These are phyloP conservation scores for Brasilioporus rufonigricans DNA, from an alignment of 768 basidiomycete species.

Conservation along the genomic window DNA sequence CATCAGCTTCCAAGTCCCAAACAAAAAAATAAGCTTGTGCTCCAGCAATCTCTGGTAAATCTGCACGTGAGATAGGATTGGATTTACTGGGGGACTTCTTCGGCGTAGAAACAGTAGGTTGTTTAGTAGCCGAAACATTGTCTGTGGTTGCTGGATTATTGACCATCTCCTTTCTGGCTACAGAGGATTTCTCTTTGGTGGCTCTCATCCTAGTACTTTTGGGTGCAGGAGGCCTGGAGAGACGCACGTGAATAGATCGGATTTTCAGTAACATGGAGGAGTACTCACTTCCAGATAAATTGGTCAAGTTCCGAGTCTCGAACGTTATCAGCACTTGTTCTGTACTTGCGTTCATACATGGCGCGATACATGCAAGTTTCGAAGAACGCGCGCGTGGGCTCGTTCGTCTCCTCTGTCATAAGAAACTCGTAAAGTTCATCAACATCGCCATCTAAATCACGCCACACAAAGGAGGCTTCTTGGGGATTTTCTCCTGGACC, in stretches of 20 bases:
- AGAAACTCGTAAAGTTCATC: constrained; percentile 96
- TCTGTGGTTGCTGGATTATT: constrained; percentile 2
- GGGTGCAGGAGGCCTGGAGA: constrained; percentile 24
- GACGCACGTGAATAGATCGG: neutral
- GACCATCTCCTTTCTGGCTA: constrained; percentile 6
- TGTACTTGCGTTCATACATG: constrained; percentile 94
- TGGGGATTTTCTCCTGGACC: constrained; percentile 68
- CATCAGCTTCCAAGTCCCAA: constrained; percentile 53
- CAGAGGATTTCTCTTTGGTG: constrained; percentile 12
- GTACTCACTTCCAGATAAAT: constrained; percentile 77
- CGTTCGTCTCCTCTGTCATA: constrained; percentile 68
- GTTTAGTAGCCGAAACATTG: constrained; percentile 6
- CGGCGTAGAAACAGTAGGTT: constrained; percentile 11
- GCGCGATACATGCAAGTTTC: constrained; percentile 94
- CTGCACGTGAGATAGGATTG: constrained; percentile 17
- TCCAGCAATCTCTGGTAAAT: constrained; percentile 30
- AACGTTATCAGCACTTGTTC: constrained; percentile 63
- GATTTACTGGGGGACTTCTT: constrained; percentile 14
- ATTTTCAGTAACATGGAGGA: neutral
- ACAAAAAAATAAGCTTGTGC: constrained; percentile 57
- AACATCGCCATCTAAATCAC: constrained; percentile 85
- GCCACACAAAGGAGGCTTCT: constrained; percentile 85
- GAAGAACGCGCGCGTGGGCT: constrained; percentile 81
- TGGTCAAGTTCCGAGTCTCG: constrained; percentile 68
- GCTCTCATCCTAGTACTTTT: constrained; percentile 18